Conservation (phyloP, 2,329 filamentous ascomycete species). For the Penicillium sp. region DNA sequence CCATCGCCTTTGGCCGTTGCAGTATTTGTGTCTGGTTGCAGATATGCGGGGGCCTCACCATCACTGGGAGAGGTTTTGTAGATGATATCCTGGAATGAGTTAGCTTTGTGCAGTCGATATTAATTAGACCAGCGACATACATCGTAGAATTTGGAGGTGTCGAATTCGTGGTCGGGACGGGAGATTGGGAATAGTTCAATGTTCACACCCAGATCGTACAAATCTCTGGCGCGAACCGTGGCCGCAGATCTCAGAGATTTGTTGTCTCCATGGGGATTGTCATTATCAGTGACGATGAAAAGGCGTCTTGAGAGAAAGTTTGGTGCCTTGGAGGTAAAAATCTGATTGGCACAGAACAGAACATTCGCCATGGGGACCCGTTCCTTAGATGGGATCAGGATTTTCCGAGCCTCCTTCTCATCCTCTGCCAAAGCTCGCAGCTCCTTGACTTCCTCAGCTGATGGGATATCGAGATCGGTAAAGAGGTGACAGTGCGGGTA, state of each 20-base stretch:
- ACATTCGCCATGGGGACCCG: slow-evolving; percentile 83
- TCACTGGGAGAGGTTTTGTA: slow-evolving; percentile 75
- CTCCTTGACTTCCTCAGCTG: slow-evolving; percentile 82
- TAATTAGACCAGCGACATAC: slow-evolving; percentile 55
- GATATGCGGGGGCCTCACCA: slow-evolving; percentile 67
- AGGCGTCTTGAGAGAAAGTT: slow-evolving; percentile 91
- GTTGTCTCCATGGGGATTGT: slow-evolving; percentile 77
- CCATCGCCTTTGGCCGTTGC: slow-evolving; percentile 75
- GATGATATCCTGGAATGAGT: slow-evolving; percentile 74
- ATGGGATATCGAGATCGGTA: slow-evolving; percentile 84
- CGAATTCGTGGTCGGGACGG: slow-evolving; percentile 72
- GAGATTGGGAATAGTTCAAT: slow-evolving; percentile 95
- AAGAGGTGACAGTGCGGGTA: slow-evolving; percentile 95
- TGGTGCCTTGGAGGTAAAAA: slow-evolving; percentile 92
- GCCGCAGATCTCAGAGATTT: slow-evolving; percentile 77
- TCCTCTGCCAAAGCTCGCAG: slow-evolving; percentile 79
- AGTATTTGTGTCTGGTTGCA: slow-evolving; percentile 58
- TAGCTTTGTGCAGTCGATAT: slow-evolving; percentile 17
- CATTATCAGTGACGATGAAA: slow-evolving; percentile 96
- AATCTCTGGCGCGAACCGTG: slow-evolving; percentile 85
- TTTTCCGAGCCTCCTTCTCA: slow-evolving; percentile 70
- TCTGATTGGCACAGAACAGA: slow-evolving; percentile 92
- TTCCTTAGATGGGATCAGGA: slow-evolving; percentile 73
- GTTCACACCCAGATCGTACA: slow-evolving; percentile 89
- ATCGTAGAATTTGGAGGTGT: slow-evolving; percentile 88